phyloP scores from a whole-genome alignment of 139 green algal species.

The Haematococcus sp. region DNA sequence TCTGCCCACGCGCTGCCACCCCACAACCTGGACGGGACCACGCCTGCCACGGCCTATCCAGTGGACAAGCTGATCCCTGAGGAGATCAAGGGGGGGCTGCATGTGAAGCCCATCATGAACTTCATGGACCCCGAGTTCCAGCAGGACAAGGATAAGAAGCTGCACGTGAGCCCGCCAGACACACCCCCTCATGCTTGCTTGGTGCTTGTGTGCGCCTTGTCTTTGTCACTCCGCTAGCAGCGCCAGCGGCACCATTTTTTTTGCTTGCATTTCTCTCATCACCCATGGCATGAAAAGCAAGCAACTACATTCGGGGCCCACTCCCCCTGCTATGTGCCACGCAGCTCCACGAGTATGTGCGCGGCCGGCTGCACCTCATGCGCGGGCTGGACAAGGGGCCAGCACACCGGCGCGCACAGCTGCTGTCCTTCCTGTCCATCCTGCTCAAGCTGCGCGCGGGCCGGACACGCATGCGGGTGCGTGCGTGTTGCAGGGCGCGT shows the following conservation, averaged over 20 bases:
- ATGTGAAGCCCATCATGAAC: not conserved
- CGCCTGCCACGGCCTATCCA: not conserved
- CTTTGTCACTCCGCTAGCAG: too few species aligned
- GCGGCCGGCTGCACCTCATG: slow-evolving; percentile 13
- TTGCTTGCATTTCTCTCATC: too few species aligned
- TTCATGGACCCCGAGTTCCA: not conserved
- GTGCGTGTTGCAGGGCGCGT: not conserved
- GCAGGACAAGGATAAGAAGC: not conserved
- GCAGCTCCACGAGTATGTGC: slow-evolving; percentile 9
- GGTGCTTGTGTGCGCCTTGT: too few species aligned
- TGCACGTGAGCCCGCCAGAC: too few species aligned
- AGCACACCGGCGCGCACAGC: not conserved
- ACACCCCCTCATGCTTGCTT: too few species aligned
- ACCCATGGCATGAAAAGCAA: too few species aligned
- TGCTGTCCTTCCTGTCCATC: slow-evolving; percentile 8
- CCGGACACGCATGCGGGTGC: not conserved
- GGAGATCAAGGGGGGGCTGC: slow-evolving; percentile 1
- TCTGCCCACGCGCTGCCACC: not conserved
- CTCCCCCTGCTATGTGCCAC: not conserved
- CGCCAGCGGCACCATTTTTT: too few species aligned
- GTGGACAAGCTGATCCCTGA: not conserved
- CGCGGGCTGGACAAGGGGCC: not conserved
- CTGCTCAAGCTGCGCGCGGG: not conserved
- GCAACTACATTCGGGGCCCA: not conserved
- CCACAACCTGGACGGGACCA: slow-evolving; percentile 15